Percentiles rank a stretch among this genome's conserved stretches.
These are phyloP conservation scores for Tinospora cordifolia DNA, from an alignment of 164 flowering plant species.

Conservation along the genomic window DNA sequence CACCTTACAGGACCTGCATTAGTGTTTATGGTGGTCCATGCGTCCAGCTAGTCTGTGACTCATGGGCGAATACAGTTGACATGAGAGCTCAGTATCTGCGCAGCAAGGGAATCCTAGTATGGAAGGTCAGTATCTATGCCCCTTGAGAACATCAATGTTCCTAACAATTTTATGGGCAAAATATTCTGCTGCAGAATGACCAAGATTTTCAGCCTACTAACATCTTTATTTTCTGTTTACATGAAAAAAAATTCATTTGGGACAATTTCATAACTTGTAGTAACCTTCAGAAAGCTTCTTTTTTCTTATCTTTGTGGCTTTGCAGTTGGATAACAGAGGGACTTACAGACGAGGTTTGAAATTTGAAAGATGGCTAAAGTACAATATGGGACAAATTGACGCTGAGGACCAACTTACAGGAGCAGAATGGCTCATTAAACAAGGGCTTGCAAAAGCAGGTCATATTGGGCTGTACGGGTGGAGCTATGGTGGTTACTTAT, in stretches of 20 bases:
- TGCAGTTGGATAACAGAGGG: slow-evolving; percentile 91
- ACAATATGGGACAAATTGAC: slow-evolving; percentile 55
- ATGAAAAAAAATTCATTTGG: not conserved
- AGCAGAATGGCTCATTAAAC: slow-evolving; percentile 81
- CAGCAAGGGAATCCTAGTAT: slow-evolving; percentile 78
- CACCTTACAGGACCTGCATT: slow-evolving; percentile 78
- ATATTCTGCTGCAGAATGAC: not conserved
- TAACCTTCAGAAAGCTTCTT: too few relatives aligned
- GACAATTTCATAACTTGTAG: too few relatives aligned
- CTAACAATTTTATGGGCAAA: not conserved
- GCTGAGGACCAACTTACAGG: slow-evolving; percentile 74
- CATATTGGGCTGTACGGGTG: slow-evolving; percentile 83
- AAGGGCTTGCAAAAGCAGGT: slow-evolving; percentile 61
- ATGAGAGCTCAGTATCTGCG: slow-evolving; percentile 90
- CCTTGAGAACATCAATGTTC: not conserved
- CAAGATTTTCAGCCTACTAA: too few relatives aligned
- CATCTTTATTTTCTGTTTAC: not conserved
- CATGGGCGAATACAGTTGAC: slow-evolving; percentile 84
- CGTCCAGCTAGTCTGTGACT: slow-evolving; percentile 69
- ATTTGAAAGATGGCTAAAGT: slow-evolving; percentile 66
- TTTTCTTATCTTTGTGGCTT: not conserved
- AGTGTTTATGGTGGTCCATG: slow-evolving; percentile 88
- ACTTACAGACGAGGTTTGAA: slow-evolving; percentile 76
- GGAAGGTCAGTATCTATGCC: slow-evolving; percentile 59
- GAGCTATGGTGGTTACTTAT: slow-evolving; percentile 96